phyloP scores from a whole-genome alignment of 2,329 filamentous ascomycete genomes.

The Aspergillus sp. region DNA sequence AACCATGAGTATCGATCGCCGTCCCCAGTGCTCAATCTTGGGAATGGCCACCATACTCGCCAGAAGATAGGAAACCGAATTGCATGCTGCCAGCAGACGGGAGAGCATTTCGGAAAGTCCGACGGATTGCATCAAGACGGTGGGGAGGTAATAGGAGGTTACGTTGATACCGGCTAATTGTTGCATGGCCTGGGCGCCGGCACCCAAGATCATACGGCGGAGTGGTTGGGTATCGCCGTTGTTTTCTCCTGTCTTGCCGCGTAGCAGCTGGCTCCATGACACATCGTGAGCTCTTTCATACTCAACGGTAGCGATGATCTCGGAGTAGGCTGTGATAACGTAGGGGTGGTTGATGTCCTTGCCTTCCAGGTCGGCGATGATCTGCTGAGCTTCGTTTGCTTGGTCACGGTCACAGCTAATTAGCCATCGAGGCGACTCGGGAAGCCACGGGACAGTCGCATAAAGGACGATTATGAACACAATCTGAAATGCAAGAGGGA shows the following conservation, averaged over 20 bases:
- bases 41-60: conserved; percentile 39
- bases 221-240: conserved; percentile 28
- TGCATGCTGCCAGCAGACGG: conserved; percentile 41
- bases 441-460: conserved; percentile 28
- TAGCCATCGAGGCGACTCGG: conserved; percentile 27
- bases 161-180: conserved; percentile 34
- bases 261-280: conserved; percentile 45
- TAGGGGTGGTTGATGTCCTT: conserved; percentile 34
- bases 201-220: conserved; percentile 40
- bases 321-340: conserved; percentile 35
- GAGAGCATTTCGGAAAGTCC: conserved; percentile 28
- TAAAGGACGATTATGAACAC: conserved; percentile 21
- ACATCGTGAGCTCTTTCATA: conserved; percentile 46
- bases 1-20: conserved; percentile 45
- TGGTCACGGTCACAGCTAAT: conserved; percentile 7
- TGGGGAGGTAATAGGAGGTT: conserved; percentile 34
- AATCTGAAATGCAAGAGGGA: conserved; percentile 28
- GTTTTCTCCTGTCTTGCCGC: conserved; percentile 29
- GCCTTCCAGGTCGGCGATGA: conserved; percentile 34
- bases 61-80: conserved; percentile 41
- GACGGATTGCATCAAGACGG: conserved; percentile 40
- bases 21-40: conserved; percentile 44
- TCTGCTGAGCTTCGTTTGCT: conserved; percentile 32
- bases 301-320: conserved; percentile 43
- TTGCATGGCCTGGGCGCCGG: conserved; percentile 36